phyloP scores from a whole-genome alignment of 2,329 filamentous ascomycete species.

The Cercospora janseana region DNA sequence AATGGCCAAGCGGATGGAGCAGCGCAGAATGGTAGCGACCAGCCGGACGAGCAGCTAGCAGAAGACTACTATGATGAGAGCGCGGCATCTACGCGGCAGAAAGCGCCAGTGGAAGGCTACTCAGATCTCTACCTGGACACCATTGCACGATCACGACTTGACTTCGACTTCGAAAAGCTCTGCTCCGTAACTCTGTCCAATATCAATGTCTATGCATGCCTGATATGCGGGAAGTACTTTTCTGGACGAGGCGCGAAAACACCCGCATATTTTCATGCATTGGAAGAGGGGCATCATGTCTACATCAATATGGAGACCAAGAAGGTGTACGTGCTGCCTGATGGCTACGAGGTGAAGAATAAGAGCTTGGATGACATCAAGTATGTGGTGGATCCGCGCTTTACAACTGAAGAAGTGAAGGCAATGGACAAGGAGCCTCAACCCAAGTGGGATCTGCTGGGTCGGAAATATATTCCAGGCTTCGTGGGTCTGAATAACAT shows the following conservation, averaged over 20 bases:
- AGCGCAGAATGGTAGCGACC: slow-evolving; percentile 39
- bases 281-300: slow-evolving; percentile 93
- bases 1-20: slow-evolving; percentile 33
- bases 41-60: slow-evolving; percentile 34
- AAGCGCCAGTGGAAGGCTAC: slow-evolving; percentile 81
- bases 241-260: slow-evolving; percentile 91
- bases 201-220: slow-evolving; percentile 97
- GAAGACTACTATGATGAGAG: slow-evolving; percentile 39
- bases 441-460: slow-evolving; percentile 71
- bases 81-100: slow-evolving; percentile 60
- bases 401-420: slow-evolving; percentile 75
- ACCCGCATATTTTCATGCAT: slow-evolving; percentile 94
- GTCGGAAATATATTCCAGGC: slow-evolving; percentile 84
- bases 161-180: slow-evolving; percentile 98
- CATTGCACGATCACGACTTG: slow-evolving; percentile 85
- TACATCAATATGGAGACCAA: slow-evolving; percentile 97
- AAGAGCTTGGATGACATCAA: slow-evolving; percentile 97
- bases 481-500: slow-evolving; percentile 99
- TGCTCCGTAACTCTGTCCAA: slow-evolving; percentile 95
- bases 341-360: slow-evolving; percentile 94
- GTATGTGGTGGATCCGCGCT: slow-evolving; percentile 89
- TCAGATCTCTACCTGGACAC: slow-evolving; percentile 97
- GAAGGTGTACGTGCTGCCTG: slow-evolving; percentile 86
- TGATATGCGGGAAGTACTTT: slow-evolving; percentile 97
- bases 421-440: slow-evolving; percentile 66